phyloP scores from a whole-genome alignment of 2,329 filamentous ascomycete genomes.

The Penicillium sp. region DNA sequence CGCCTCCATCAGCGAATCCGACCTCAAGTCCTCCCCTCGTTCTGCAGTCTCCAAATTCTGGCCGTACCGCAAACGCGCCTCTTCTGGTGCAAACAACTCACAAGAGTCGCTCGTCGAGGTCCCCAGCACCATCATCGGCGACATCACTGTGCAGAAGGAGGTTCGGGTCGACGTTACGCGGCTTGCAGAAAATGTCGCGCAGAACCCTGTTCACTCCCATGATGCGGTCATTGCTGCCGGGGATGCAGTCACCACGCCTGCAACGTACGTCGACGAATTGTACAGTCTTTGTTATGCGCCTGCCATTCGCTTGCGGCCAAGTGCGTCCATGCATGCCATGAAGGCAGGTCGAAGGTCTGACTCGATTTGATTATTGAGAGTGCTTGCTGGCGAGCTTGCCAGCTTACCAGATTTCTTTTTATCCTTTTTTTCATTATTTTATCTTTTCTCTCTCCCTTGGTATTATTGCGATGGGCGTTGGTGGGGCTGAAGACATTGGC shows the following conservation, averaged over 20 bases:
- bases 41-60: slow-evolving; percentile 19
- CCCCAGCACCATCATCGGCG: slow-evolving; percentile 37
- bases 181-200: slow-evolving; percentile 16
- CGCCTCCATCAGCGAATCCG: slow-evolving; percentile 19
- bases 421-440: not conserved
- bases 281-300: slow-evolving; percentile 34
- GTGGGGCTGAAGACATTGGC: not conserved
- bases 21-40: slow-evolving; percentile 16
- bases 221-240: slow-evolving; percentile 24
- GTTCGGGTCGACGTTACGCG: slow-evolving; percentile 50
- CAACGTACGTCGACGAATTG: slow-evolving; percentile 45
- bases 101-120: slow-evolving; percentile 20
- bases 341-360: not conserved
- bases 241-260: slow-evolving; percentile 15
- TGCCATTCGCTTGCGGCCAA: slow-evolving; percentile 23
- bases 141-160: slow-evolving; percentile 59
- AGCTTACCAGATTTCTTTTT: not conserved
- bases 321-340: slow-evolving; percentile 13
- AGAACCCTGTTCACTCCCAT: slow-evolving; percentile 15
- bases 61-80: slow-evolving; percentile 12
- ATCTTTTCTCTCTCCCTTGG: too few relatives aligned
- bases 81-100: slow-evolving; percentile 6
- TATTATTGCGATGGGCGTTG: not conserved
- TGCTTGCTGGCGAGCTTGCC: too few relatives aligned
- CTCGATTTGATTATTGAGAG: slow-evolving; percentile 1